These are phyloP conservation scores for Lichina pygmaea DNA, from an alignment of 495 filamentous ascomycete species.

Conservation along the genomic window DNA sequence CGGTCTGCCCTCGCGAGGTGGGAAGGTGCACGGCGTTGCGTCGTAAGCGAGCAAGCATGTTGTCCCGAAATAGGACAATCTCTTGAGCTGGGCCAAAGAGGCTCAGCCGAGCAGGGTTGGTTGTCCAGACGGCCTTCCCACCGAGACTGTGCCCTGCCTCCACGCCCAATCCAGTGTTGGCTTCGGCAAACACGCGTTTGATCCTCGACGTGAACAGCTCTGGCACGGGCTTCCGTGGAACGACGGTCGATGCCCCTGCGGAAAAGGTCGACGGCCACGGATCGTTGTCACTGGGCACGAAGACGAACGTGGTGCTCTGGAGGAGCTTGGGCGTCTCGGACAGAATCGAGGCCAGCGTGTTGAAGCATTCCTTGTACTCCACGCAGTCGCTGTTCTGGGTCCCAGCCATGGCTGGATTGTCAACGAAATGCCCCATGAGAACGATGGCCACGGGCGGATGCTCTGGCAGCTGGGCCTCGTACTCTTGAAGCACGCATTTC, in stretches of 20 bases:
- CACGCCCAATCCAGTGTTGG: slow-evolving; percentile 20
- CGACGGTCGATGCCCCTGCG: slow-evolving; percentile 44
- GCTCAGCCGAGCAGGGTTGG: slow-evolving; percentile 53
- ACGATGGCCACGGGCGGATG: slow-evolving; percentile 53
- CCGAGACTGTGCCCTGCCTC: slow-evolving; percentile 4
- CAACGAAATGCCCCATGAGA: slow-evolving; percentile 64
- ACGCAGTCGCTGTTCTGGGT: slow-evolving; percentile 42
- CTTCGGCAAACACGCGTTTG: slow-evolving; percentile 47
- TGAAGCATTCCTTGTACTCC: slow-evolving; percentile 86
- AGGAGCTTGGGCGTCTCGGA: slow-evolving; percentile 64
- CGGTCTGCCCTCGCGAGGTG: slow-evolving; percentile 4
- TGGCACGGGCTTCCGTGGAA: slow-evolving; percentile 52
- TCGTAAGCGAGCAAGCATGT: slow-evolving; percentile 49
- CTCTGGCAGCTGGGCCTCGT: slow-evolving; percentile 31
- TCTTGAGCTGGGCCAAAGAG: slow-evolving; percentile 73
- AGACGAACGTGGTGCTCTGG: slow-evolving; percentile 57
- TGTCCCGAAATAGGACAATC: slow-evolving; percentile 63
- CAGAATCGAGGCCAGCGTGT: slow-evolving; percentile 58
- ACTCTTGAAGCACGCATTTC: slow-evolving; percentile 41
- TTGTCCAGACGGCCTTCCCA: slow-evolving; percentile 65
- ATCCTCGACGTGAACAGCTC: slow-evolving; percentile 71
- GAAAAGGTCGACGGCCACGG: slow-evolving; percentile 77
- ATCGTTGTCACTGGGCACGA: slow-evolving; percentile 89
- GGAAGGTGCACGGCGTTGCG: slow-evolving; percentile 40
- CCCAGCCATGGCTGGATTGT: slow-evolving; percentile 41